These are phyloP conservation scores for Neoboletus magnificus DNA, from an alignment of 768 basidiomycete genomes.

Conservation along the genomic window DNA sequence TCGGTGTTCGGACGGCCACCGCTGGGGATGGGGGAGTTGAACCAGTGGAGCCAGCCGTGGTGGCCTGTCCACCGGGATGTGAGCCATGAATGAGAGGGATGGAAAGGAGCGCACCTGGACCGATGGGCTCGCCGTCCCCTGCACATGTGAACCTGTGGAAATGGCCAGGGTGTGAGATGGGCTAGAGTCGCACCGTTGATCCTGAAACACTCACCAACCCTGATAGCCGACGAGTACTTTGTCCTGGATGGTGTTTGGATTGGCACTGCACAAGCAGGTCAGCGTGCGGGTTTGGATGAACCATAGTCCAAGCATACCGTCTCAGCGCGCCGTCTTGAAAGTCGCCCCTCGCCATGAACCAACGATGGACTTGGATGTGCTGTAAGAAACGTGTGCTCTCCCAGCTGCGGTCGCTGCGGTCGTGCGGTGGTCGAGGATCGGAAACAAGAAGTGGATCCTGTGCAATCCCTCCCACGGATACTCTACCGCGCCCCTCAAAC, in stretches of 20 bases:
- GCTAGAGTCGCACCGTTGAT: rapidly evolving
- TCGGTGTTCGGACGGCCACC: conserved; percentile 75
- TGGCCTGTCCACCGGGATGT: conserved; percentile 42
- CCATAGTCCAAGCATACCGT: not conserved
- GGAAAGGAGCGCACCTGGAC: conserved; percentile 41
- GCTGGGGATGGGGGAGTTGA: conserved; percentile 59
- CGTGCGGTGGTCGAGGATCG: not conserved
- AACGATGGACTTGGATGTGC: not conserved
- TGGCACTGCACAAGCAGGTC: conserved; percentile 40
- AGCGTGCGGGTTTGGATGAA: not conserved
- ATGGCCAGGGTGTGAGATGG: not conserved
- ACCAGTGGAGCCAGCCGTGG: conserved; percentile 89
- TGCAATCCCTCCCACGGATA: not conserved
- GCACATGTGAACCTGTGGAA: conserved; percentile 63
- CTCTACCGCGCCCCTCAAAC: not conserved
- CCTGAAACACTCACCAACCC: conserved; percentile 58
- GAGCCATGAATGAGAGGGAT: not conserved
- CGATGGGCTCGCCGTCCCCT: conserved; percentile 66
- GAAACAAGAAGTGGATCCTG: not conserved
- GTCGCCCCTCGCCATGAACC: not conserved
- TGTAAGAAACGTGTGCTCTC: not conserved
- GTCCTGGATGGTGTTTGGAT: conserved; percentile 75
- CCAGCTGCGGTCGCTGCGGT: not conserved
- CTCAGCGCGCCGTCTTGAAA: not conserved
- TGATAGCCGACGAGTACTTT: conserved; percentile 87